Base-by-base conservation (phyloP, 108 stramenopile genomes). In the Aureococcus anophagefferens region DNA sequence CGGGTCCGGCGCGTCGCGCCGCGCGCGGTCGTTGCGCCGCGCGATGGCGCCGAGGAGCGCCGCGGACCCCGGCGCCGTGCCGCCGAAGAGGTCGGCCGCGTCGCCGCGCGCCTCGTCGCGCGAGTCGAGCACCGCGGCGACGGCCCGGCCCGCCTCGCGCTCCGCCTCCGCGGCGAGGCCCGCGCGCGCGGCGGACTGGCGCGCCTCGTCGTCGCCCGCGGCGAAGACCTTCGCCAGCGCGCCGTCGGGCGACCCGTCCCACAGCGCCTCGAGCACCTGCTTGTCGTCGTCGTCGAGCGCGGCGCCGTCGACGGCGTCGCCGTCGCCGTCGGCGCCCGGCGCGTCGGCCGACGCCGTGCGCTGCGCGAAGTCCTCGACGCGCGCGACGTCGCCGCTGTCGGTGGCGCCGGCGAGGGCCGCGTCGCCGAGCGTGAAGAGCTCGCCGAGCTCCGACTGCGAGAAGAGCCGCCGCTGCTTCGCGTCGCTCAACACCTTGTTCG, bases 401-500 rank as follows among this genome's bases (percentile, higher is more conserved):
- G 87, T 90, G 46, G 84, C 40, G 28, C 88, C 88, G 21, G 80
- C 79, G 0, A 67, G 72, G 36, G 82, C 85, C 67, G 59, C 69
- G 62, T 93, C 89, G 51, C 78, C 86, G 45, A 98, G 81, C 17
- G 91, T 90, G 74, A 98, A 96, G 15, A 98, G 76, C 68, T 98
- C 93, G 40, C 76, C 79, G 51, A 98, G 68, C 71, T 97, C 93
- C 59, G 82, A 85, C 44, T 91, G 81, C 16, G 90, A 90, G 76
- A 95, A 97, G 0, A 97, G 79, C 0, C 94, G 84, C 59, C 83
- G 75, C 76, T 97, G 95, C 68, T 85, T 85, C 25, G 95, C 89
- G 76, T 96, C 93, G 69, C 91, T 88, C 28, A 97, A 78, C 9
- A 97, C 85, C 45, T 88, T 86, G 71, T 96, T 96, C 13, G 94